Evolutionary conservation across 2,329 filamentous ascomycete genomes (phyloP), one percentile per base, ranked within the genome.

Genomic region (Pezicula rhizophila): DNA sequence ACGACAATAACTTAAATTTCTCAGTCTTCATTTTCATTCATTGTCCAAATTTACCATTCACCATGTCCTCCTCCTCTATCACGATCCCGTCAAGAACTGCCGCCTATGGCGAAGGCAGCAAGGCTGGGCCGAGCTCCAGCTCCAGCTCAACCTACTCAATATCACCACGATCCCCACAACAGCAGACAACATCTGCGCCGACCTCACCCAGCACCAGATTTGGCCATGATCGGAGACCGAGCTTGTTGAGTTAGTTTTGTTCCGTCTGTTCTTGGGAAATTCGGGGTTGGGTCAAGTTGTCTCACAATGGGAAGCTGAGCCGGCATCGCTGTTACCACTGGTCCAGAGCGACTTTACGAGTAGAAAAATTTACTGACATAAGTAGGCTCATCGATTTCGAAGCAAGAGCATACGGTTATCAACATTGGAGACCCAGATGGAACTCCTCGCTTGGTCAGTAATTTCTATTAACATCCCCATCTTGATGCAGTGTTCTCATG

Each of bases 401-500:
- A 87, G 65, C 78, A 86, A 58, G 85, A 90, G 67, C 85, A 85
- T 61, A 89, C 84, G n/a, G 85, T 89, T 42, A 82, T 91, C 66
- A 87, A 90, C 64, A 81, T 92, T 57, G 86, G 84, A 38, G 79
- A 86, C 54, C 80, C 82, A 20, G 85, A 89, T 55, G 84, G 82
- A n/a, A 78, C 81, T 54, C 83, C 84, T 55, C 76, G 85, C 47
- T 71, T 91, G 70, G 85, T 89, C 70, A 66, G 82, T 66, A 38
- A 41, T n/a, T 31, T 28, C 4, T 23, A 38, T 1, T 15, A 17
- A 8, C 35, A 2, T 20, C 8, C 8, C 14, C 35, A 17, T 10
- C 8, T 8, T 3, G 28, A 26, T 37, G 18, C 14, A 35, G 34
- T 28, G 23, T 33, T 41, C 23, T n/a, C 42, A 51, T 42, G 23